Evolutionary conservation across 2,329 filamentous ascomycete genomes (phyloP), one percentile per base, ranked within the genome.

Genomic region (Beauveria pseudobassiana): DNA sequence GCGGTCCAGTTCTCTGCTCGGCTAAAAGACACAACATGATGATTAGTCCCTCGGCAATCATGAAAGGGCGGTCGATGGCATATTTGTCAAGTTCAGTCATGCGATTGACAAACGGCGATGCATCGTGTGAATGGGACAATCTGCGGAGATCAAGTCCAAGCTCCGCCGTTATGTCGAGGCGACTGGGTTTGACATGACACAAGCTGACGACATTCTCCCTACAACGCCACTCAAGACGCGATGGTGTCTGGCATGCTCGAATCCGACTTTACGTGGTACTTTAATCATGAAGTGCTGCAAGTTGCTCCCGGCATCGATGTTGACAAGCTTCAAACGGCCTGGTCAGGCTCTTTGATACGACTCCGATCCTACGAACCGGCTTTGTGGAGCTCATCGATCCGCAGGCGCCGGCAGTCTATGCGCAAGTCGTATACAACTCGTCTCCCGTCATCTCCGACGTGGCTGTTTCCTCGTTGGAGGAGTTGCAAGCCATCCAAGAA

Each of bases 211-310:
- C 3, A 74, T 93, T 3, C 74, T 95, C 2, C 92, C 92, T 0
- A 82, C 88, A 0, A 96, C 93, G 0, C 87, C 92, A 7, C 79
- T 96, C 93, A 98, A 74, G 91, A 97, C 71, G 87, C 88, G 1
- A 91, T 97, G 86, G 76, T 96, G 3, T 86, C 87, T 0, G 89
- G 91, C 63, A 96, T 96, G 89, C 66, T 91, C 0, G 79, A 84
- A 18, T 95, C 91, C 0, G 79, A 84, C 3, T 93, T 89, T 67
- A 76, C 79, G 12, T 82, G 86, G 65, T 98, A 98, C 70, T 96
- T 91, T 77, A 96, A 96, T 64, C 87, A 95, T 62, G 90, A 96
- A 67, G 74, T 93, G 2, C 76, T 96, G 24, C 81, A 86, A 64
- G 65, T 97, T 2, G 69, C 74, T 0, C 65, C 76, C 0, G 71